A percentile compares a stretch with the other conserved stretches of the same genome.
These are phyloP conservation scores for Fennellomyces sp. DNA, from an alignment of 371 early-diverging fungal genomes.

Conservation along the genomic window DNA sequence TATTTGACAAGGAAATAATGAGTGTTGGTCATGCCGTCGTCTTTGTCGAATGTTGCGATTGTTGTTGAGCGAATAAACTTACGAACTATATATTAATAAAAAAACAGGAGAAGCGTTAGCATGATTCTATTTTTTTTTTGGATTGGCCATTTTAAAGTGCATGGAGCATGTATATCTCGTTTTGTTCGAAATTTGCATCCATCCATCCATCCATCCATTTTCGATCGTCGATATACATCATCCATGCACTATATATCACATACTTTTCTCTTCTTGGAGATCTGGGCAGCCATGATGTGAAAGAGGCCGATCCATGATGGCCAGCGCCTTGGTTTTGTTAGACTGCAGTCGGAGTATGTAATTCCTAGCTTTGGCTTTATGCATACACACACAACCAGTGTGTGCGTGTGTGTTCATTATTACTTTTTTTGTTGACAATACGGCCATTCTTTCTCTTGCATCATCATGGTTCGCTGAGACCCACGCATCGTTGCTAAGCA, in stretches of 20 bases:
- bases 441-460: too few relatives aligned
- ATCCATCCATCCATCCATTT: constrained; percentile 25
- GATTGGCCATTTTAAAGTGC: too few relatives aligned
- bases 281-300: constrained; percentile 49
- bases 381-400: background rate
- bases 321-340: background rate
- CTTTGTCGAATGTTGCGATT: background rate
- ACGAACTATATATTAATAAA: constrained; percentile 41
- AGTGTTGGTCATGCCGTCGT: background rate
- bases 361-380: background rate
- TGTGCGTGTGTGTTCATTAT: too few relatives aligned
- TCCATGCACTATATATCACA: constrained; percentile 22
- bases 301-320: background rate
- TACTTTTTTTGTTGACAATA: too few relatives aligned
- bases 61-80: constrained; percentile 24
- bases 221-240: constrained; percentile 8
- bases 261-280: constrained; percentile 83
- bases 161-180: too few relatives aligned
- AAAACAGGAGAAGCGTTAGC: background rate
- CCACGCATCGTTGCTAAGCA: too few relatives aligned
- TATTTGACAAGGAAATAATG: constrained; percentile 13
- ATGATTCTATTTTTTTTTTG: too few relatives aligned
- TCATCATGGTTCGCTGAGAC: too few relatives aligned
- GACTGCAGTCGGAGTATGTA: constrained; percentile 2
- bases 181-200: constrained; percentile 9